Evolutionary conservation across 352 stramenopile species (phyloP).

Genomic region (Globisporangium radiosum): DNA sequence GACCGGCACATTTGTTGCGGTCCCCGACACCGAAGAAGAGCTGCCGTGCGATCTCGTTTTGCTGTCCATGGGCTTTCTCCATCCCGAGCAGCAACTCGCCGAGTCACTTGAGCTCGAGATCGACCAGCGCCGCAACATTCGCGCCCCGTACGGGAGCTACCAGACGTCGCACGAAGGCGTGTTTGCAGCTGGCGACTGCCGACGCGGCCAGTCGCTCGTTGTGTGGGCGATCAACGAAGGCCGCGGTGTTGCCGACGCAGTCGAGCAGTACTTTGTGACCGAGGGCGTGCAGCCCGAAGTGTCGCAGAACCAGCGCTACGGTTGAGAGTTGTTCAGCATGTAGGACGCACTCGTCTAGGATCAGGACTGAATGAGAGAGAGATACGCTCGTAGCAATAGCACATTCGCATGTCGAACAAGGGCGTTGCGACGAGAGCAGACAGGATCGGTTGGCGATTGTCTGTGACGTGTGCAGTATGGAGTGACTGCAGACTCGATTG

Average conservation of each 20-base stretch:
- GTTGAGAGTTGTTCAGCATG: conserved; percentile 16
- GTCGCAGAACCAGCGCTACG: conserved; percentile 74
- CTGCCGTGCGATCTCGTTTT: conserved; percentile 93
- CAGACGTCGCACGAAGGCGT: conserved; percentile 93
- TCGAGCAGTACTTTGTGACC: conserved; percentile 80
- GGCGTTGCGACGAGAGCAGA: too few relatives aligned
- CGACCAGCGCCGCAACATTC: conserved; percentile 93
- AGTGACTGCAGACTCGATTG: too few relatives aligned
- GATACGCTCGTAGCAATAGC: too few relatives aligned
- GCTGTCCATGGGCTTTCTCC: conserved; percentile 97
- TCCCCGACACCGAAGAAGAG: conserved; percentile 88
- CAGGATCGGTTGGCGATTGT: too few relatives aligned
- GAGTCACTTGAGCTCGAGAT: conserved; percentile 88
- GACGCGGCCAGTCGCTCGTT: conserved; percentile 95
- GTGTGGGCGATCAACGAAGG: conserved; percentile 99
- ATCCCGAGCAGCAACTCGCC: conserved; percentile 90
- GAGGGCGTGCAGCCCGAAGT: conserved; percentile 75
- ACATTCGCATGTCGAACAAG: too few relatives aligned
- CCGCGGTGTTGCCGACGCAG: conserved; percentile 86
- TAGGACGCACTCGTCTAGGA: too few relatives aligned
- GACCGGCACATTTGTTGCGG: conserved; percentile 61
- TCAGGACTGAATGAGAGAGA: too few relatives aligned
- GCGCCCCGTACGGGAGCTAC: conserved; percentile 91
- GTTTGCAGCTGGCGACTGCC: conserved; percentile 96
- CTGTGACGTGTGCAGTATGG: too few relatives aligned